phyloP scores from a whole-genome alignment of 192 early-diverging fungal genomes.

The Chytriomyces sp. region DNA sequence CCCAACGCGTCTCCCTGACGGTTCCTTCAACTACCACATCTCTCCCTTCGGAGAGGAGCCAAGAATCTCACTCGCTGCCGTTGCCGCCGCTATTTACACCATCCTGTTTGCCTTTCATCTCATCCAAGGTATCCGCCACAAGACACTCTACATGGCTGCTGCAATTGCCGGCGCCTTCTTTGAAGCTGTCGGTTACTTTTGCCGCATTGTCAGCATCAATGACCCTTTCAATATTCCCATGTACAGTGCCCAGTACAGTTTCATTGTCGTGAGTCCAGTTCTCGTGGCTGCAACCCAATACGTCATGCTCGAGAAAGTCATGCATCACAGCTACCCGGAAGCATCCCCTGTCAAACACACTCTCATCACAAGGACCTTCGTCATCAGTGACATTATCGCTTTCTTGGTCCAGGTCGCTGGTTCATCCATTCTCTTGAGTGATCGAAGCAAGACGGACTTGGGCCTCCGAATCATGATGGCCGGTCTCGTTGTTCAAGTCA shows the following conservation, averaged over 20 bases:
- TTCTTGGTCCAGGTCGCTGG: conserved; percentile 36
- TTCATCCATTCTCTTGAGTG: conserved; percentile 14
- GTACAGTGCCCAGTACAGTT: conserved; percentile 19
- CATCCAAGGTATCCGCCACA: neutral
- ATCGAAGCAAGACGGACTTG: neutral
- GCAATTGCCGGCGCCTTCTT: neutral
- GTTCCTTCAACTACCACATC: neutral
- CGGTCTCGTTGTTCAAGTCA: conserved; percentile 35
- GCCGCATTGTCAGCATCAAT: neutral
- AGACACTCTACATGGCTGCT: conserved; percentile 1
- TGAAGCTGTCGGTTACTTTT: neutral
- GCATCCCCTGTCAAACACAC: conserved; percentile 12
- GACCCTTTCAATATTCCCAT: conserved; percentile 2
- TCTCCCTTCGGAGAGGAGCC: conserved; percentile 1
- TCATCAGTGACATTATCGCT: conserved; percentile 27
- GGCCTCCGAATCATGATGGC: conserved; percentile 25
- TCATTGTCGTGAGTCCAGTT: conserved; percentile 36
- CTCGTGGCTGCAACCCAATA: conserved; percentile 35
- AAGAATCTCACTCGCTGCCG: neutral
- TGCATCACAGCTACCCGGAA: conserved; percentile 11
- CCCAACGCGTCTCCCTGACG: neutral
- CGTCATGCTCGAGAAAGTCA: conserved; percentile 18
- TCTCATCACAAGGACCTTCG: conserved; percentile 32
- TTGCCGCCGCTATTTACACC: neutral
- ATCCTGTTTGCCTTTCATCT: neutral